Base-by-base conservation (phyloP, 176 grass and related monocot species). In the Carex littledalei region DNA sequence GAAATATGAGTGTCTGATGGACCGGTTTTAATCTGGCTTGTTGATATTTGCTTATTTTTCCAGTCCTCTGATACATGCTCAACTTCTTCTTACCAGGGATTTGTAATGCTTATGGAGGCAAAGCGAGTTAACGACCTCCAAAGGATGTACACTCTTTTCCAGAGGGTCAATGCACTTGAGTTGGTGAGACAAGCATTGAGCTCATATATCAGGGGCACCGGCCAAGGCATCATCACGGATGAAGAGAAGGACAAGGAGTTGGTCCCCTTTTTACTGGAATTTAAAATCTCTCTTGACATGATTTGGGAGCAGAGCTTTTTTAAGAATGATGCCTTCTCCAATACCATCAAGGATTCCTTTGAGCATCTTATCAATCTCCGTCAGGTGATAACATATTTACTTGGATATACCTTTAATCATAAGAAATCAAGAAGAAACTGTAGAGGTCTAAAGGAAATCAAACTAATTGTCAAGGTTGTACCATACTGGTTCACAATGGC, bases 301-400 rank as follows among this genome's bases (percentile, higher is more conserved):
- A 99, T 99, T 85, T 92, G 80, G 90, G 97, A 99, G 88, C 93
- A 95, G 87, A 99, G 97, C 89, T 96, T 99, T 66, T 87, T 81
- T 34, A 96, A 94, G 88, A 99, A 99, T 59, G 97, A 99, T 43
- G 85, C 90, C 60, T 99, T 99, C 78, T 92, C 93, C 39, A 99
- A 95, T 88, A 92, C 90, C n/a, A 94, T 94, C 93, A 99, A 99
- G 68, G 97, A 99, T 80, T 99, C 97, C 9, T 99, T 96, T 52
- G 93, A 96, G 86, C 93, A 99, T 86, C 97, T 99, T 86, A 99
- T 99, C 78, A 99, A 99, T 91, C 91, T 99, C 86, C 91, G 97
- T 67, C 97, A 99, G 97, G 97, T 99, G 32, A 67, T 14, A 2
- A 34, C 24, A 4, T 78, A 18, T 10, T 78, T 56, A 63, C 57